Evolutionary conservation across 208 protist species (phyloP), one percentile per base, ranked within the genome.

Genomic region (Crithidia fasciculata): DNA sequence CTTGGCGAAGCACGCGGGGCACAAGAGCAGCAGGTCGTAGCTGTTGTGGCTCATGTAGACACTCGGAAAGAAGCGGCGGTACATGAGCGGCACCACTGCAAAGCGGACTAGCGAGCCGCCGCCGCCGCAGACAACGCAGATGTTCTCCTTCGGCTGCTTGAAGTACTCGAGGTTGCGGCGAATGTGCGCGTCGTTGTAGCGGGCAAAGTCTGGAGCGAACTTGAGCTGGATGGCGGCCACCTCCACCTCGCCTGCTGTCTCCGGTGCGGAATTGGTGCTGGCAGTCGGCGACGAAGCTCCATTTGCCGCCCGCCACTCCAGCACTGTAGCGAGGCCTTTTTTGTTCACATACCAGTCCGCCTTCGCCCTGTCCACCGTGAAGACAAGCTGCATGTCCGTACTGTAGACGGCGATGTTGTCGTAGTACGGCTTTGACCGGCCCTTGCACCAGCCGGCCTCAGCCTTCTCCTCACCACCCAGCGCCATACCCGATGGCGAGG

Each of bases 31-130:
- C 40, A 92, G 55, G 45, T 92, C 87, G 71, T 88, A 92, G 74
- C 82, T 90, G 65, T 92, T 89, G 73, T 92, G 84, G 50, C 82
- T 90, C 84, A 92, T 90, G 76, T 87, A 92, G 44, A 88, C 83
- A 61, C 82, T 88, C 5, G 84, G 84, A 56, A 92, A 92, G 72
- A 87, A 87, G 49, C 85, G 88, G 41, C 87, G 73, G 65, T 90
- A 88, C 74, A 83, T 80, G 54, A 92, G 64, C 8, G 84, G 84
- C 15, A 88, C 83, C 2, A 92, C 81, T 39, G 82, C 82, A 63
- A 88, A 92, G 47, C 85, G 79, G 37, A 88, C 82, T 7, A 92
- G 66, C 15, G 76, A 71, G n/a, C 70, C 74, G 15, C 50, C 64
- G 19, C 56, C 40, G 36, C 81, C 80, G 53, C 85, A 90, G 36